Evolutionary conservation across 1,139 yeast genomes (phyloP).

Genomic region (Yamadazyma membranifaciens): DNA sequence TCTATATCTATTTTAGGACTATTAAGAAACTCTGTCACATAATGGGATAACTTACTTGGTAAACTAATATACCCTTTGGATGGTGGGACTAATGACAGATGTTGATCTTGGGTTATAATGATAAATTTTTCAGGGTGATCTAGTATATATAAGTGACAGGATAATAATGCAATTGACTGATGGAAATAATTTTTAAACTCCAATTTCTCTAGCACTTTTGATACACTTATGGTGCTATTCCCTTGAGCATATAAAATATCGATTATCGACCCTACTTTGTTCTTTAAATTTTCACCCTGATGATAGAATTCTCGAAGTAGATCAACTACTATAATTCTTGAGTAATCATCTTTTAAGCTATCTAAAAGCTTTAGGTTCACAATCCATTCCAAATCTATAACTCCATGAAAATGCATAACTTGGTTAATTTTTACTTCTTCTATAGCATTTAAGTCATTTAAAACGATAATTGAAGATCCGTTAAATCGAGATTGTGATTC

Average conservation of each 20-base stretch:
- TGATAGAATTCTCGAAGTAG: constrained; percentile 6
- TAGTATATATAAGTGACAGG: constrained; percentile 26
- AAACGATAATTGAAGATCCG: constrained; percentile 26
- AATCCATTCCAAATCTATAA: constrained; percentile 24
- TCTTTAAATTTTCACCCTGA: background rate
- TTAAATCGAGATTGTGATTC: constrained; percentile 32
- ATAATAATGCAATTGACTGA: constrained; percentile 26
- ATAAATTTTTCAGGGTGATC: constrained; percentile 27
- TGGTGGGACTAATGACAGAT: constrained; percentile 14
- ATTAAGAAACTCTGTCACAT: background rate
- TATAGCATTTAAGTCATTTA: constrained; percentile 32
- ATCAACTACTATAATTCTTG: constrained; percentile 20
- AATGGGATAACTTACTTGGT: background rate
- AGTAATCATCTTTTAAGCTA: constrained; percentile 22
- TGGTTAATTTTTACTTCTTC: constrained; percentile 24
- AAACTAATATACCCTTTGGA: constrained; percentile 19
- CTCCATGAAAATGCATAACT: constrained; percentile 27
- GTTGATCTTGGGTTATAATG: constrained; percentile 16
- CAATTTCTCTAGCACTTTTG: background rate
- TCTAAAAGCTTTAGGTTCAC: constrained; percentile 19
- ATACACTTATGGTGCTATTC: background rate
- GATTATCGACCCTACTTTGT: constrained; percentile 12
- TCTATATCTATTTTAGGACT: background rate
- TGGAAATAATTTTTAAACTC: constrained; percentile 19
- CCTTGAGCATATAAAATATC: constrained; percentile 25